A percentile compares a stretch with the other conserved stretches of the same genome.
Evolutionary conservation across 2,329 filamentous ascomycete species (phyloP).

Genomic region (Trichoderma pleuroti): DNA sequence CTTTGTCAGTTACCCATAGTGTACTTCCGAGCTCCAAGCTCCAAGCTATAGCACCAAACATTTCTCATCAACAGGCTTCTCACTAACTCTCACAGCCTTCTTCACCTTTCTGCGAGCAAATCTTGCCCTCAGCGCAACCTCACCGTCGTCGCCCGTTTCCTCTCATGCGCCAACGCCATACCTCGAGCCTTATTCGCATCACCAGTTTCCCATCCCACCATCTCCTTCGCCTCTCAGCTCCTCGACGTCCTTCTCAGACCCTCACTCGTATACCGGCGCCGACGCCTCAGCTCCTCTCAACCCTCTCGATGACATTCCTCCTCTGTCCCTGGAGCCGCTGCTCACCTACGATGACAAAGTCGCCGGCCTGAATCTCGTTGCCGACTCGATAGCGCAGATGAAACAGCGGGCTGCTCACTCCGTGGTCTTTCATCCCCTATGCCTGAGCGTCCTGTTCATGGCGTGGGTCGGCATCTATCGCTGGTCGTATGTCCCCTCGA

Average conservation of each 20-base stretch:
- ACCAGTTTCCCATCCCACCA: slow-evolving; percentile 34
- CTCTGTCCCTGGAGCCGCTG: slow-evolving; percentile 60
- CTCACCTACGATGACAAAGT: slow-evolving; percentile 57
- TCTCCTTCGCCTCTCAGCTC: slow-evolving; percentile 57
- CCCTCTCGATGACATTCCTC: slow-evolving; percentile 50
- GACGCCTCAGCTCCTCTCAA: slow-evolving; percentile 34
- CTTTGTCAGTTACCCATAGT: neutral
- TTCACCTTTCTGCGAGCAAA: slow-evolving; percentile 80
- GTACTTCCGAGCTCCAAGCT: neutral
- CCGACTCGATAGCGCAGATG: slow-evolving; percentile 81
- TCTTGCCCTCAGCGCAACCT: slow-evolving; percentile 56
- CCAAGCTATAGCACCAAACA: too few species aligned
- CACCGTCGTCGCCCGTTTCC: slow-evolving; percentile 55
- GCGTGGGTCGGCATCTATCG: slow-evolving; percentile 45
- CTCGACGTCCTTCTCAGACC: slow-evolving; percentile 18
- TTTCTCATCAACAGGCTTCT: neutral
- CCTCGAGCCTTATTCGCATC: slow-evolving; percentile 49
- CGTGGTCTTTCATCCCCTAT: slow-evolving; percentile 61
- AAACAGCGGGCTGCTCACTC: slow-evolving; percentile 62
- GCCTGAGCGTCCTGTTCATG: slow-evolving; percentile 46
- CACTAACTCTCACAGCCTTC: slow-evolving; percentile 59
- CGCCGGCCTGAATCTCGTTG: slow-evolving; percentile 67
- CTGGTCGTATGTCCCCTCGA: slow-evolving; percentile 42
- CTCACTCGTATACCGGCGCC: slow-evolving; percentile 25
- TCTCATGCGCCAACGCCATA: slow-evolving; percentile 64